phyloP scores from a whole-genome alignment of 805 yeast species.

The Pachysolen tannophilus region DNA sequence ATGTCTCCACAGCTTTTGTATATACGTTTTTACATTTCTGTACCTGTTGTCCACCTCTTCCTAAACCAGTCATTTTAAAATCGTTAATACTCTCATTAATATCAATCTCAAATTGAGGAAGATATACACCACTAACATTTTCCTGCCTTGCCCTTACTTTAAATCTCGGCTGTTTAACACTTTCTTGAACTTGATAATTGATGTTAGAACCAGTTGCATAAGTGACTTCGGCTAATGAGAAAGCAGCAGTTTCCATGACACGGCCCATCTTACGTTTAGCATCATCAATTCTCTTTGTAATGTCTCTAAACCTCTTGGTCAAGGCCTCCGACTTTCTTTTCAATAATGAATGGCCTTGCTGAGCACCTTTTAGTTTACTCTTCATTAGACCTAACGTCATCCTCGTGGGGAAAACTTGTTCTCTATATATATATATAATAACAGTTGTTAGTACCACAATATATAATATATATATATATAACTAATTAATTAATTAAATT shows the following conservation, averaged over 20 bases:
- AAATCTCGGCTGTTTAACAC: constrained; percentile 85
- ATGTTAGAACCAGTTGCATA: constrained; percentile 97
- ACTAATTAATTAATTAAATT: background rate
- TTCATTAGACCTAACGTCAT: constrained; percentile 96
- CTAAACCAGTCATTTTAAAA: constrained; percentile 92
- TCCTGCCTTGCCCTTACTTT: constrained; percentile 89
- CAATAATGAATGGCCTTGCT: constrained; percentile 87
- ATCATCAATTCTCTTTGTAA: constrained; percentile 88
- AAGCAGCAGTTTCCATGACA: constrained; percentile 97
- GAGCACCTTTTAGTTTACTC: constrained; percentile 93
- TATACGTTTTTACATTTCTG: constrained; percentile 90
- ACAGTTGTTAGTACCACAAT: constrained; percentile 3
- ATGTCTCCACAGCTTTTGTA: constrained; percentile 93
- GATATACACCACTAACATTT: constrained; percentile 90
- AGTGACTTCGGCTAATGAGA: constrained; percentile 92
- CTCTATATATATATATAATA: constrained; percentile 56
- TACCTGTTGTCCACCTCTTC: constrained; percentile 98
- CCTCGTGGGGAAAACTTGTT: constrained; percentile 95
- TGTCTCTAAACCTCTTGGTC: constrained; percentile 93
- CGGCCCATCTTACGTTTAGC: constrained; percentile 96
- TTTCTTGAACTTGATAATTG: constrained; percentile 92
- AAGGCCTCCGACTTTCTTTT: constrained; percentile 96
- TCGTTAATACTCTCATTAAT: constrained; percentile 84
- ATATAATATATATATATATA: background rate
- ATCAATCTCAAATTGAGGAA: constrained; percentile 86